Evolutionary conservation across 2,329 filamentous ascomycete genomes (phyloP), one percentile per base, ranked within the genome.

Genomic region (Neonectria faginata): DNA sequence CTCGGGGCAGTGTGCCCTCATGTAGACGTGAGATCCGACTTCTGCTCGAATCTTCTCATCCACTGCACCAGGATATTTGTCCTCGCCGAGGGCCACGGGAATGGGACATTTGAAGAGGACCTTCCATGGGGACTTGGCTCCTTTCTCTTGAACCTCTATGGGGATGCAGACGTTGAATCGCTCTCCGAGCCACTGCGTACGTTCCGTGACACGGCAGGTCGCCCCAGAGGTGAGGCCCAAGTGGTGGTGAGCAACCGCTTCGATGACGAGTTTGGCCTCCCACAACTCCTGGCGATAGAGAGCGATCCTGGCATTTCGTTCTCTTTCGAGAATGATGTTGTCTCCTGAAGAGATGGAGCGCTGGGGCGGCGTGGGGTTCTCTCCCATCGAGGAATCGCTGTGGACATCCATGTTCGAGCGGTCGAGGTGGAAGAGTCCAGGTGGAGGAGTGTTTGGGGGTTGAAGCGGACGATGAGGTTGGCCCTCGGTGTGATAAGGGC

Each of bases 31-130:
- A 2, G 25, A 41, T 1, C 47, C 60, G 2, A 52, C 41, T 4
- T 57, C 54, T 1, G 47, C 20, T 0, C 60, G 16, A 5, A 62
- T 39, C 42, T 62, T 62, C 18, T 62, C 60, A 29, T 62, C 60
- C 3, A 58, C 25, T 1, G 36, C 39, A 1, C 59, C 53, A 2
- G 47, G 14, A 20, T 47, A n/a, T 3, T 42, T 18, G 12, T n/a
- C 5, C 22, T 58, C 60, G 12, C 50, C 42, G 5, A 41, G 20
- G 11, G 41, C 16, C 3, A n/a, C 9, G 1, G 60, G 60, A 3
- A 53, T 33, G 18, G 48, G 29, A 2, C 41, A 14, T 1, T 50
- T 31, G 6, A 57, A 16, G 6, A 42, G n/a, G 16, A 33, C 7
- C 16, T 31, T 42, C 8, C 7, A 3, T 8, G 25, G 3, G 3